These are phyloP conservation scores for Arachis hypogaea DNA, from an alignment of 306 rosid genomes.

Conservation along the genomic window DNA sequence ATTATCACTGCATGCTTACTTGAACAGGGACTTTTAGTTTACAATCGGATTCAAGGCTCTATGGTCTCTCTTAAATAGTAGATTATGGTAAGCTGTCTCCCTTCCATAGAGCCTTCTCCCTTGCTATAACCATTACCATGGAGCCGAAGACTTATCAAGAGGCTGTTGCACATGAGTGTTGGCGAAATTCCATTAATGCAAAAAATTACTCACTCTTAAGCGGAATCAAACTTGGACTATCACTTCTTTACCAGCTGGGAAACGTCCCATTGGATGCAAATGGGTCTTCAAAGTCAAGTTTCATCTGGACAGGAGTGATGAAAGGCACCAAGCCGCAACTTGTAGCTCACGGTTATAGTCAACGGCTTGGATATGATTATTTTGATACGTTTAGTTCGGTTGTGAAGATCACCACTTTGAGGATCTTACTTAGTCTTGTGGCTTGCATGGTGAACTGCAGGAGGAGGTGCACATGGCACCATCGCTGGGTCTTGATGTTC, in stretches of 20 bases:
- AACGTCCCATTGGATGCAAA: neutral
- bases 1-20: too few species aligned
- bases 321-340: neutral
- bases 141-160: too few species aligned
- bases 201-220: neutral
- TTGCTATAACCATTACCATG: too few species aligned
- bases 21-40: too few species aligned
- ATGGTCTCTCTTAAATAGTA: too few species aligned
- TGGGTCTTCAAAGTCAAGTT: neutral
- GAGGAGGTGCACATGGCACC: neutral
- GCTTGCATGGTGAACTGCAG: neutral
- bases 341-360: neutral
- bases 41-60: too few species aligned
- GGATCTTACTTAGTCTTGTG: neutral
- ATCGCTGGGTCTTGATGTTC: neutral
- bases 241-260: neutral
- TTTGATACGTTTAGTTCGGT: neutral
- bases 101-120: too few species aligned
- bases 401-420: neutral
- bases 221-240: neutral
- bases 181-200: too few species aligned
- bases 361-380: neutral
- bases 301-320: neutral
- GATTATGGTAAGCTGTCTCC: too few species aligned
- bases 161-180: too few species aligned